A percentile compares a stretch with the other conserved stretches of the same genome.
Evolutionary conservation across 306 rosid genomes (phyloP).

Genomic region (Psophocarpus tetragonolobus): DNA sequence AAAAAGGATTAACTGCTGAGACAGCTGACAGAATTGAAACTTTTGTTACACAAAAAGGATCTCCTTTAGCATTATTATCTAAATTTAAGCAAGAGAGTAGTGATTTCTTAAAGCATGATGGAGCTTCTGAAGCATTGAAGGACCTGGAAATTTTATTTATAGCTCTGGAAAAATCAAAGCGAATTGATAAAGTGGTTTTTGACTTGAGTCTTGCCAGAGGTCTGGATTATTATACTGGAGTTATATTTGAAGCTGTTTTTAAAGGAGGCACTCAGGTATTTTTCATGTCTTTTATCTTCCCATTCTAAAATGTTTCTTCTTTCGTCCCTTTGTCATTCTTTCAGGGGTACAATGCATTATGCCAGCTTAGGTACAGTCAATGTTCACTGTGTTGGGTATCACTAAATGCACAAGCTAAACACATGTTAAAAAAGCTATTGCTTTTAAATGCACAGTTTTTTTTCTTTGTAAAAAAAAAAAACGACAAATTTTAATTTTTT

Average conservation of each 20-base stretch:
- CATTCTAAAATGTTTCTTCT: slow-evolving; percentile 1
- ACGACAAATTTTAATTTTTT: neutral
- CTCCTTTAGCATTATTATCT: slow-evolving; percentile 67
- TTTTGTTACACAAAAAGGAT: slow-evolving; percentile 82
- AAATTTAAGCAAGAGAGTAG: slow-evolving; percentile 75
- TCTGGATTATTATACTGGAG: slow-evolving; percentile 95
- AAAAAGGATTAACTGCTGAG: slow-evolving; percentile 76
- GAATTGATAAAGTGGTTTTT: slow-evolving; percentile 74
- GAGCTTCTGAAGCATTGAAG: slow-evolving; percentile 68
- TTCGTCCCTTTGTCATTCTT: neutral
- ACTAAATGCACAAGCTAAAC: neutral
- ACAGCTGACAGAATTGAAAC: slow-evolving; percentile 80
- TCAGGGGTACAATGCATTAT: neutral
- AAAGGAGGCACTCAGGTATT: slow-evolving; percentile 88
- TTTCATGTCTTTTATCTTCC: slow-evolving; percentile 1
- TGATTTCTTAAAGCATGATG: slow-evolving; percentile 56
- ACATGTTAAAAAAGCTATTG: slow-evolving; percentile 8
- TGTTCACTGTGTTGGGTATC: neutral
- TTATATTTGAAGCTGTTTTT: slow-evolving; percentile 89
- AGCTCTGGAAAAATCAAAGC: slow-evolving; percentile 72
- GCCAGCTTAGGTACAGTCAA: neutral
- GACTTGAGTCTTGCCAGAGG: slow-evolving; percentile 99
- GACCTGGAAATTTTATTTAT: slow-evolving; percentile 80
- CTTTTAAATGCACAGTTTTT: neutral
- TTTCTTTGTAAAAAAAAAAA: neutral